A percentile compares a stretch with the other conserved stretches of the same genome.
Conservation (phyloP, 179 eudicot species). For the Dionaea muscipula region DNA sequence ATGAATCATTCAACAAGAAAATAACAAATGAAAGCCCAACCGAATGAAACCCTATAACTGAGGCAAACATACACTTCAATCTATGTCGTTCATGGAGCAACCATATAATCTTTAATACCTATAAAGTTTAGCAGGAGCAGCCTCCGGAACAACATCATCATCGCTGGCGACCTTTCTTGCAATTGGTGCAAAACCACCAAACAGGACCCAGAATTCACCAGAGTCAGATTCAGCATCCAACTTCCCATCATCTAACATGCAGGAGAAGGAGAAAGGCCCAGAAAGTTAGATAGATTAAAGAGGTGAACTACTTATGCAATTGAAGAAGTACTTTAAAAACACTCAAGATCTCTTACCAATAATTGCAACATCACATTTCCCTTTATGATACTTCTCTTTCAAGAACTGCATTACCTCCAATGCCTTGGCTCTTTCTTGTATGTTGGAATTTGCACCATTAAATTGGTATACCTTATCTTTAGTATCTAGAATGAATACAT, state of each 20-base stretch:
- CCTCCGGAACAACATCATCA: slow-evolving; percentile 73
- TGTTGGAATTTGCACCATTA: slow-evolving; percentile 88
- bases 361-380: slow-evolving; percentile 71
- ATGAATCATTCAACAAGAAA: too few species aligned
- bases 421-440: slow-evolving; percentile 94
- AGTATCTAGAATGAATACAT: slow-evolving; percentile 80
- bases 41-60: too few species aligned
- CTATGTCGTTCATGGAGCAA: background rate
- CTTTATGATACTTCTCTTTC: slow-evolving; percentile 71
- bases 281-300: slow-evolving; percentile 2
- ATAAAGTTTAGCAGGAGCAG: slow-evolving; percentile 57
- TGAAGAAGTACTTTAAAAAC: background rate
- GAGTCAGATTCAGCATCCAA: slow-evolving; percentile 84
- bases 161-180: slow-evolving; percentile 67
- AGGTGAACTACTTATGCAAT: background rate
- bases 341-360: slow-evolving; percentile 46
- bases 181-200: slow-evolving; percentile 98
- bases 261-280: slow-evolving; percentile 4
- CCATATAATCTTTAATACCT: slow-evolving; percentile 30
- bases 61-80: too few species aligned
- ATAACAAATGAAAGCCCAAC: too few species aligned
- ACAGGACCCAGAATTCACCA: slow-evolving; percentile 90
- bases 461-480: slow-evolving; percentile 83
- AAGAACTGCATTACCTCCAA: slow-evolving; percentile 82
- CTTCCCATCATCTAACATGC: slow-evolving; percentile 72